A percentile compares a stretch with the other conserved stretches of the same genome.
These are phyloP conservation scores for Salix exigua DNA, from an alignment of 345 rosid species.

Conservation along the genomic window DNA sequence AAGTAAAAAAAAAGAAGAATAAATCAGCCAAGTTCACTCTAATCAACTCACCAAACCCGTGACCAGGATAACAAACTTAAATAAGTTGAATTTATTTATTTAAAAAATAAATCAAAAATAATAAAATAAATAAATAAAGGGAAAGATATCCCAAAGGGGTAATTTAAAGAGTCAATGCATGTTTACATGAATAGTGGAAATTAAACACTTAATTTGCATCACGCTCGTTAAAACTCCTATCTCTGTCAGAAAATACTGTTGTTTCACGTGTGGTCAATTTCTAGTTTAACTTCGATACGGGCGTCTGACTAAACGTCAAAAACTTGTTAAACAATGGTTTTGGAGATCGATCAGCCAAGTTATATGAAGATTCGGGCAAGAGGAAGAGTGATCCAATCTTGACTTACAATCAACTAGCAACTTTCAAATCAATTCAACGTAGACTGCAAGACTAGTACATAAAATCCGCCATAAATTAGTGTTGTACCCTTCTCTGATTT, in stretches of 20 bases:
- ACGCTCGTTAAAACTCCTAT: not conserved
- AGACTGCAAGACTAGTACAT: not conserved
- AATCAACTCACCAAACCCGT: no score
- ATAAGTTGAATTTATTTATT: no score
- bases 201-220: not conserved
- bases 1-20: no score
- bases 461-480: constrained; percentile 19
- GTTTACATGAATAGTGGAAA: no score
- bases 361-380: not conserved
- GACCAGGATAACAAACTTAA: accelerated
- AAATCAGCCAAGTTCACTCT: no score
- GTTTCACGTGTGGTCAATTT: not conserved
- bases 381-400: not conserved
- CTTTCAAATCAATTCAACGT: not conserved
- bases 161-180: not conserved
- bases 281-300: not conserved
- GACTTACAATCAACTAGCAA: not conserved
- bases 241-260: not conserved
- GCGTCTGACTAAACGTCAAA: not conserved
- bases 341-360: not conserved
- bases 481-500: constrained; percentile 27
- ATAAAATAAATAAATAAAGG: no score
- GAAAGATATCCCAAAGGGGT: no score
- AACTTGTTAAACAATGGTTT: no score
- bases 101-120: no score